phyloP scores from a whole-genome alignment of 2,329 filamentous ascomycete genomes.

The Lecanosticta acicola region DNA sequence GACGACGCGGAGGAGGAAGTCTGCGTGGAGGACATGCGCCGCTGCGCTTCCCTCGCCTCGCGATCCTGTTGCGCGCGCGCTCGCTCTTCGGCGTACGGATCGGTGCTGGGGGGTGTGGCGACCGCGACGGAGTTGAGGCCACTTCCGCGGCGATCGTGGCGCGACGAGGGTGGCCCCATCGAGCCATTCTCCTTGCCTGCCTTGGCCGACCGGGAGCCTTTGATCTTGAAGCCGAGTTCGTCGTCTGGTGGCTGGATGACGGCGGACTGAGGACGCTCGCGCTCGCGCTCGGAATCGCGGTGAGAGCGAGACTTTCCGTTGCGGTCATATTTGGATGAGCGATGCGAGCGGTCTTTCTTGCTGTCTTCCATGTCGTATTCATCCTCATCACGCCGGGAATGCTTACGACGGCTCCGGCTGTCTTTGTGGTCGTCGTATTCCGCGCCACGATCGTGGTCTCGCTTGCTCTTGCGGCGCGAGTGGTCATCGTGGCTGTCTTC shows the following conservation, averaged over 20 bases:
- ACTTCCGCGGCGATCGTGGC: conserved; percentile 16
- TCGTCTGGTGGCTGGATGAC: conserved; percentile 26
- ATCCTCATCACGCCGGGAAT: conserved; percentile 46
- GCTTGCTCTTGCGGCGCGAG: conserved; percentile 34
- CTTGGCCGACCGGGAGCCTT: conserved; percentile 33
- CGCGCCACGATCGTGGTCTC: conserved; percentile 33
- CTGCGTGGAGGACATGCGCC: conserved; percentile 46
- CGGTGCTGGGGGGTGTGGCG: conserved; percentile 16
- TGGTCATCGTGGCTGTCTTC: conserved; percentile 28
- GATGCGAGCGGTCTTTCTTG: conserved; percentile 38
- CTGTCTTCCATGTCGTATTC: conserved; percentile 41
- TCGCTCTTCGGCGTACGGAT: conserved; percentile 33
- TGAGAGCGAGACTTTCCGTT: conserved; percentile 32
- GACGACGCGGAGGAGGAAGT: no score
- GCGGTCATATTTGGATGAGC: conserved; percentile 34
- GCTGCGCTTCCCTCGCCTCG: conserved; percentile 62
- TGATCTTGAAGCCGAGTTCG: conserved; percentile 47
- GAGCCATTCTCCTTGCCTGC: conserved; percentile 16
- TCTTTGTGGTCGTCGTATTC: conserved; percentile 23
- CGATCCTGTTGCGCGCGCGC: conserved; percentile 36
- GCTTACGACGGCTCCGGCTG: conserved; percentile 31
- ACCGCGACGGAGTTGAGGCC: not conserved
- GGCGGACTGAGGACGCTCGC: conserved; percentile 7
- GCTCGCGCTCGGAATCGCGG: conserved; percentile 26
- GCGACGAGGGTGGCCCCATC: conserved; percentile 24